Conservation (phyloP, 345 rosid species). For the Eucalyptus sp. region DNA sequence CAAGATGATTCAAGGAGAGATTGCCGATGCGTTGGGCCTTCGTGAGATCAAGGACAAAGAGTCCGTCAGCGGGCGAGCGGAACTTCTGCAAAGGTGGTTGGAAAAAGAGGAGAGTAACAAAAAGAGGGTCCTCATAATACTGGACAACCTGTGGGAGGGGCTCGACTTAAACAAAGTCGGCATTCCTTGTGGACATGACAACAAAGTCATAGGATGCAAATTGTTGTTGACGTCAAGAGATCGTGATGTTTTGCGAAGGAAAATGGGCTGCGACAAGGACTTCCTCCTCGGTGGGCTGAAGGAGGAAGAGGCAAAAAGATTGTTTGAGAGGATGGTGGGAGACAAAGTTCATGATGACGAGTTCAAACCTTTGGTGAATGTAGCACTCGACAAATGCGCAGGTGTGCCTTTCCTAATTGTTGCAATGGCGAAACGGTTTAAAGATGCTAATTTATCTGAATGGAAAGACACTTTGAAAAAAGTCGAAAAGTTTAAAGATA, state of each 20-base stretch:
- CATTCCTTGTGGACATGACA: not conserved
- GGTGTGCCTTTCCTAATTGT: not conserved
- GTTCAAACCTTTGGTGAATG: accelerated
- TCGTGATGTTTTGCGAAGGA: accelerated
- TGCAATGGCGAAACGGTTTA: too few relatives aligned
- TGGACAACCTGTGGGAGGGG: not conserved
- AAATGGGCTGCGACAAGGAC: accelerated
- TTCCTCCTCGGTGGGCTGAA: accelerated
- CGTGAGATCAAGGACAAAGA: accelerated
- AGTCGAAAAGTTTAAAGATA: too few relatives aligned
- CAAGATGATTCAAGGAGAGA: too few relatives aligned
- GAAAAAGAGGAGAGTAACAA: accelerated
- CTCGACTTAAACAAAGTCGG: accelerated
- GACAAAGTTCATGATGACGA: accelerated
- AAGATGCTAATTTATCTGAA: too few relatives aligned
- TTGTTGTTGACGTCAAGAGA: not conserved
- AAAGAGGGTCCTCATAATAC: not conserved
- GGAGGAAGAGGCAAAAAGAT: not conserved
- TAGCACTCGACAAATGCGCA: accelerated
- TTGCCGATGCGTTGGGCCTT: too few relatives aligned
- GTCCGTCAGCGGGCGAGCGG: too few relatives aligned
- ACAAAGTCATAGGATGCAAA: not conserved
- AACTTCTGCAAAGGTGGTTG: too few relatives aligned
- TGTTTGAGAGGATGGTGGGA: not conserved
- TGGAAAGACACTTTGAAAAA: too few relatives aligned